Evolutionary conservation across 2,329 filamentous ascomycete genomes (phyloP), one percentile per base, ranked within the genome.

Genomic region (Curvularia sp.): DNA sequence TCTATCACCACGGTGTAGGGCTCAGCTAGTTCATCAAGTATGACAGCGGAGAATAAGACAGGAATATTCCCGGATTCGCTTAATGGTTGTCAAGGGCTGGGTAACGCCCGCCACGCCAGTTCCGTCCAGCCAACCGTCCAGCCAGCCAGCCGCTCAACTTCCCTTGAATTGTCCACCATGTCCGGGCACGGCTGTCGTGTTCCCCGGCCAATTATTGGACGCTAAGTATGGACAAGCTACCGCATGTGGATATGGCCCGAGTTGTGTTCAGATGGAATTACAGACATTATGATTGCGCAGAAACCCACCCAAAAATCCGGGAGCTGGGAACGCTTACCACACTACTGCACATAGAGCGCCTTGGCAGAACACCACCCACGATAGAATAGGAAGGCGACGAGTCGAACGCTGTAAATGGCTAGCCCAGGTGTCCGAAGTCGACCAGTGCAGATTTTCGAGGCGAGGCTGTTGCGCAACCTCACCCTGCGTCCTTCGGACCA

Each of bases 361-460:
- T 58, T 55, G 55, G 46, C 55, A 49, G 31, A 46, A 54, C 26
- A 54, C 31, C 24, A n/a, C 28, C 24, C 42, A 49, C 44, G 24
- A 55, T 55, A 13, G 46, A 58, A 58, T 5, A 39, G 51, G 55
- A 58, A 55, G 51, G 51, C 55, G n/a, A 30, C 51, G 55, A 58
- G 39, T 26, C 49, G 39, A 31, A 46, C 41, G 15, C 51, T 33
- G 1, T 33, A 49, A 28, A 18, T 13, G 35, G 55, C 39, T 55
- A 58, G 55, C 26, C 31, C 28, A 15, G 39, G 20, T 20, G 31
- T 42, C 31, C 12, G 42, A 26, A 31, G 22, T 41, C 28, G 15
- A 28, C 22, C 24, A 30, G 26, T 15, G 26, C 26, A 20, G 35
- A 35, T 30, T 49, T 30, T 39, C 15, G 35, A 41, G 35, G 24